phyloP scores from a whole-genome alignment of 2,329 filamentous ascomycete genomes.

The Microdochium nivale region DNA sequence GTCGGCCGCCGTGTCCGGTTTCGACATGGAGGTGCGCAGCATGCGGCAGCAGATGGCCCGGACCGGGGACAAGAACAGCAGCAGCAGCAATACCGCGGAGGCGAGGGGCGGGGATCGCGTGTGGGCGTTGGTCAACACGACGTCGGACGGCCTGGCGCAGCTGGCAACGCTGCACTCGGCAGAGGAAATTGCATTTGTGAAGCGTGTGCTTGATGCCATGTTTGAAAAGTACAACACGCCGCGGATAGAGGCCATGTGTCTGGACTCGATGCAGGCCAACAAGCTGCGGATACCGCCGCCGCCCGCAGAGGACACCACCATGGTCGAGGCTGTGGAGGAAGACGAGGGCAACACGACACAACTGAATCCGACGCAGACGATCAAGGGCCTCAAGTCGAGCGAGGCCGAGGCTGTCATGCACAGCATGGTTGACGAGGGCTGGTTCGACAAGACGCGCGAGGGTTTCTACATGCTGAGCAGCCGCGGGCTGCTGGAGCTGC shows the following conservation, averaged over 20 bases:
- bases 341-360: slow-evolving; percentile 23
- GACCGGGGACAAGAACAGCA: background rate
- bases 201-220: slow-evolving; percentile 80
- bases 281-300: slow-evolving; percentile 52
- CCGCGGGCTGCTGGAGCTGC: slow-evolving; percentile 75
- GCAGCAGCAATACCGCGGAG: background rate
- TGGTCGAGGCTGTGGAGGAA: slow-evolving; percentile 19
- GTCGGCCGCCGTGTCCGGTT: slow-evolving; percentile 63
- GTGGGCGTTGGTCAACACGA: slow-evolving; percentile 81
- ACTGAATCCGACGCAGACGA: slow-evolving; percentile 21
- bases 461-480: slow-evolving; percentile 71
- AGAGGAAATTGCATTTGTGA: slow-evolving; percentile 85
- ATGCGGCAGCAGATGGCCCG: slow-evolving; percentile 52
- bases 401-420: slow-evolving; percentile 69
- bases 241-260: slow-evolving; percentile 73
- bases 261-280: slow-evolving; percentile 71
- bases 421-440: slow-evolving; percentile 67
- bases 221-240: slow-evolving; percentile 81
- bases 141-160: slow-evolving; percentile 77
- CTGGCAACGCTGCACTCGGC: slow-evolving; percentile 71
- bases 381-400: slow-evolving; percentile 58
- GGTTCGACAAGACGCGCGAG: slow-evolving; percentile 67
- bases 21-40: slow-evolving; percentile 82
- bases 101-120: slow-evolving; percentile 32
- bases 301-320: slow-evolving; percentile 11